Base-by-base conservation (phyloP, 2,329 filamentous ascomycete species). In the Colletotrichum tropicale region DNA sequence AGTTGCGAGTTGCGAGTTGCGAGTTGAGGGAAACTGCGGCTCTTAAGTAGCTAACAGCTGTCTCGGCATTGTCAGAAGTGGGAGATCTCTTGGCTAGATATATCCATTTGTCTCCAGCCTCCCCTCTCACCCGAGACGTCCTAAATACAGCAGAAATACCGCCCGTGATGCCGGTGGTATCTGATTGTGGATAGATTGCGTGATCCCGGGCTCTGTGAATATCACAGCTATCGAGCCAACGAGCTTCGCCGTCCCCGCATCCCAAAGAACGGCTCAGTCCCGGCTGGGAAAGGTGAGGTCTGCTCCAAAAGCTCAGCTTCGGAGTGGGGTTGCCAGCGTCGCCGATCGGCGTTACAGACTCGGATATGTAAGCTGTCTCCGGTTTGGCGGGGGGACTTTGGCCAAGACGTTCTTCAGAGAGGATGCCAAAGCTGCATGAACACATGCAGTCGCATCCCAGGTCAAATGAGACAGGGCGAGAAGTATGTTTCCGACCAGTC, bases 101-200 rank as follows among this genome's bases (percentile, higher is more conserved):
- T 64, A n/a, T 24, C 18, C 38, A n/a, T 16, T 18, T 26, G 34
- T 48, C 36, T 32, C 16, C 55, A 62, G 16, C 55, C 70, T 66
- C 30, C 60, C 28, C 21, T 66, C 72, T 36, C 61, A 24, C 7
- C 32, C 69, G 21, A 66, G 52, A 38, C 62, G n/a, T 36, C 34
- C 30, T 16, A 26, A 4, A 12, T 52, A 52, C 28, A 21, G 18
- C 30, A 52, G 26, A 24, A 24, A 70, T 24, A 9, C 48, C 21
- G n/a, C 7, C 12, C 32, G 43, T 21, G 24, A 36, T 36, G 16
- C 26, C 16, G 26, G 66, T 71, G 61, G 61, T 66, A 67, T 62
- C 52, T 58, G 66, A 67, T 66, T 75, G 71, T 76, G 71, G 74
- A 43, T 75, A 48, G 10, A 74, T 76, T 62, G 74, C 74, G 74